Evolutionary conservation across 768 basidiomycete genomes (phyloP), one percentile per base, ranked within the genome.

Genomic region (Atractiella rhizophila): DNA sequence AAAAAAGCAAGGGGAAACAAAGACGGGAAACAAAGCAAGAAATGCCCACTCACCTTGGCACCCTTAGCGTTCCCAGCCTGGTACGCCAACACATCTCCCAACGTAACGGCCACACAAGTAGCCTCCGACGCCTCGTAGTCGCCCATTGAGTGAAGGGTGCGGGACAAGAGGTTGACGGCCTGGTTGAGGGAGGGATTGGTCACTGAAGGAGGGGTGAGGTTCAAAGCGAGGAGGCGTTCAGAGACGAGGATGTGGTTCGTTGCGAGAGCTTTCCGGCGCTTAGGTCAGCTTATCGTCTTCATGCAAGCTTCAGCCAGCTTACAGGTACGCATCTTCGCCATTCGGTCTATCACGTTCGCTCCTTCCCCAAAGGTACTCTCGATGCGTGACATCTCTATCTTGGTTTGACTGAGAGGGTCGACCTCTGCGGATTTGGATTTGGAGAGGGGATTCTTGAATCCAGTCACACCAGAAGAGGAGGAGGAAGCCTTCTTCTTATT

Each of bases 51-150:
- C 13, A 63, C 63, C 51, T 91, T 94, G 2, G 91, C 91, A 16
- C 86, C 81, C 33, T 77, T 69, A n/a, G 91, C 83, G 54, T 98
- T 96, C 62, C 86, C 66, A 16, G 85, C 80, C 59, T 96, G 86
- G 59, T 98, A 98, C 2, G 83, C 83, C 39, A 96, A 63, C 0
- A 82, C 76, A 59, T 98, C 91, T n/a, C 85, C 86, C 21, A 98
- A 61, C 31, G 94, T 75, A 23, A 96, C 81, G 51, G 80, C 82
- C 66, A 94, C 88, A 51, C 77, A 83, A 46, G 83, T 78, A 25
- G 81, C 73, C 63, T 66, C 45, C 3, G 30, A 39, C 15, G 24
- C 76, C 49, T 82, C 76, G 43, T 91, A 68, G 54, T 86, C 85
- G 2, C 81, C 73, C 13, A 86, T 59, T 55, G 70, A 76, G 54